Evolutionary conservation across 495 filamentous ascomycete species (phyloP).

Genomic region (Neurospora sp.): DNA sequence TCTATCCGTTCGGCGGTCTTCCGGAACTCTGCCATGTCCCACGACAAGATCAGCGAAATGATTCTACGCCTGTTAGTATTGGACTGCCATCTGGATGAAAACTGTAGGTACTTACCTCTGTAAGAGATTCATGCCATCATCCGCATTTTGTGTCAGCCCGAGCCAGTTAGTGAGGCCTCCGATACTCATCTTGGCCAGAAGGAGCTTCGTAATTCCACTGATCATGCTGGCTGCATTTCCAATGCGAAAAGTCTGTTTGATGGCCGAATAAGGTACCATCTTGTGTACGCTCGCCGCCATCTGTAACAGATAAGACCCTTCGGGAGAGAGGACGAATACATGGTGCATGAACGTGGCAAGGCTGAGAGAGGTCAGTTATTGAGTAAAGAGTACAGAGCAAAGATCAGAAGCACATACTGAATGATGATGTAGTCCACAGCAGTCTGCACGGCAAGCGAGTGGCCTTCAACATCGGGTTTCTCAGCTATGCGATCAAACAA

Average conservation of each 20-base stretch:
- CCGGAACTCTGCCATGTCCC: constrained; percentile 49
- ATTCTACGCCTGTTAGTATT: constrained; percentile 36
- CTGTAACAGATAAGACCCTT: constrained; percentile 52
- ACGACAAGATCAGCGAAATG: constrained; percentile 49
- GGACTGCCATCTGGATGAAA: background rate
- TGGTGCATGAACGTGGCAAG: constrained; percentile 55
- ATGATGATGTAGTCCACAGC: constrained; percentile 48
- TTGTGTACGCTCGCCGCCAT: constrained; percentile 47
- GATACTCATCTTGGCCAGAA: constrained; percentile 55
- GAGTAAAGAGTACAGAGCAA: background rate
- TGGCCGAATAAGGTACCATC: constrained; percentile 48
- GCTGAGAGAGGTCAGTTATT: constrained; percentile 20
- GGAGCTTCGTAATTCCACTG: constrained; percentile 49
- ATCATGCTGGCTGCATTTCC: constrained; percentile 64
- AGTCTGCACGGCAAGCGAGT: constrained; percentile 43
- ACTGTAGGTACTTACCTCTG: constrained; percentile 39
- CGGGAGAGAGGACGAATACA: constrained; percentile 49
- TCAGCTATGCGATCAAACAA: constrained; percentile 44
- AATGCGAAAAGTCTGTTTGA: constrained; percentile 52
- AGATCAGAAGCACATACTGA: constrained; percentile 29
- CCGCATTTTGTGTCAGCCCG: constrained; percentile 44
- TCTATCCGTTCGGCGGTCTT: constrained; percentile 44
- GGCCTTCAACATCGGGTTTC: constrained; percentile 44
- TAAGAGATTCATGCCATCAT: constrained; percentile 61
- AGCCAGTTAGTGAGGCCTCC: constrained; percentile 56